phyloP scores from a whole-genome alignment of 2,329 filamentous ascomycete genomes.

The Fusarium concolor region DNA sequence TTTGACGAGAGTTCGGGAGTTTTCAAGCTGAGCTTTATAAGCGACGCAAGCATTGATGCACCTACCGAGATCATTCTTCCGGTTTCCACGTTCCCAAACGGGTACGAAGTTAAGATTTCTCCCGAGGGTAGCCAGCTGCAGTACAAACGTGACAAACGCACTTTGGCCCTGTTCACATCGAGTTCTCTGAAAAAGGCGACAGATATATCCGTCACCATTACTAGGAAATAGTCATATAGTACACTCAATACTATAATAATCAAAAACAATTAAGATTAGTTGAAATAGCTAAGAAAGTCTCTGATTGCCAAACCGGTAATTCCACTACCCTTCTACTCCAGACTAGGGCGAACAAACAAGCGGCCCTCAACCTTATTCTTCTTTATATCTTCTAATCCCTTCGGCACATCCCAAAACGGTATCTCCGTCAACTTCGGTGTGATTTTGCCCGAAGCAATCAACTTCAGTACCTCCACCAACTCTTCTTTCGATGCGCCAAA shows the following conservation, averaged over 20 bases:
- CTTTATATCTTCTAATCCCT: not conserved
- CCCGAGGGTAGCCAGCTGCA: not conserved
- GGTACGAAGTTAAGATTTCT: rapidly evolving
- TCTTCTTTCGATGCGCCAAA: not conserved
- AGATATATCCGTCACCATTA: not conserved
- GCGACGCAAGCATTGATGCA: rapidly evolving
- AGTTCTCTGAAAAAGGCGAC: not conserved
- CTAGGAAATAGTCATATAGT: not conserved
- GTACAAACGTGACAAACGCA: not conserved
- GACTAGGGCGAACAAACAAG: not conserved
- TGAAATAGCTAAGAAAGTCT: not conserved
- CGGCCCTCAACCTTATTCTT: not conserved
- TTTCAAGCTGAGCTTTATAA: not conserved
- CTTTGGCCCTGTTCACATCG: no score
- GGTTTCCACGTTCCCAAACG: rapidly evolving
- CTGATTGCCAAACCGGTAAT: no score
- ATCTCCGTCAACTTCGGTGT: not conserved
- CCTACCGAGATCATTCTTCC: rapidly evolving
- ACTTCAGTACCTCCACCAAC: not conserved
- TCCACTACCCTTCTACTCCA: not conserved
- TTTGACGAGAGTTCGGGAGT: rapidly evolving
- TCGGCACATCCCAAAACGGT: not conserved
- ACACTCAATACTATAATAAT: no score
- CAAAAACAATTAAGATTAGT: no score
- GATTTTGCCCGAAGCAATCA: not conserved